phyloP scores from a whole-genome alignment of 306 rosid genomes.

The Senna tora region DNA sequence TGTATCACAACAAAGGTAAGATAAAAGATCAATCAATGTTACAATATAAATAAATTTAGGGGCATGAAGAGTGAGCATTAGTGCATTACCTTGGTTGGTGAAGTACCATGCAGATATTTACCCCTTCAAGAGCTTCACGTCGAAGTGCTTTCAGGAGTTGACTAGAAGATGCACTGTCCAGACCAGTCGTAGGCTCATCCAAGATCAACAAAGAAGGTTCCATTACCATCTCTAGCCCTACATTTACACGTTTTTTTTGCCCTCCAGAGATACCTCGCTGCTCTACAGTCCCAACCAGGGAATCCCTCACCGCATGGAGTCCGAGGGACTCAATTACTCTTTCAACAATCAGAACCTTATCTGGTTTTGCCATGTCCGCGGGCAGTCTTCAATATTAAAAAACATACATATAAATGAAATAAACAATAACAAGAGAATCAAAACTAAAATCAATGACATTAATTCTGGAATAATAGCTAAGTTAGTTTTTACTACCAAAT shows the following conservation, averaged over 20 bases:
- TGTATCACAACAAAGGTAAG: constrained; percentile 38
- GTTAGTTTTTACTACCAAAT: neutral
- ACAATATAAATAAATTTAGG: neutral
- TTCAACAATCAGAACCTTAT: constrained; percentile 77
- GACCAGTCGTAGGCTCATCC: constrained; percentile 78
- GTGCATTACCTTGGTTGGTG: constrained; percentile 76
- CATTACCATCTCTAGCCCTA: constrained; percentile 78
- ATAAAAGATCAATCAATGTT: constrained; percentile 25
- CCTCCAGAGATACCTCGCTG: constrained; percentile 78
- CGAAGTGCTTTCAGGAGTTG: constrained; percentile 69
- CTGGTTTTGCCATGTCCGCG: constrained; percentile 67
- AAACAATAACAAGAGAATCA: constrained; percentile 15
- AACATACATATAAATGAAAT: constrained; percentile 35
- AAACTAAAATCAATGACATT: neutral
- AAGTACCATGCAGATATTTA: constrained; percentile 78
- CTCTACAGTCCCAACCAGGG: constrained; percentile 78
- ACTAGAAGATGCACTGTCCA: constrained; percentile 74
- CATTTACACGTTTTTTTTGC: constrained; percentile 71
- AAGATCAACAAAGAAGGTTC: constrained; percentile 73
- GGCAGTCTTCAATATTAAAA: constrained; percentile 51
- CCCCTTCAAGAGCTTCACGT: constrained; percentile 83
- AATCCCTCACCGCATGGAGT: constrained; percentile 67
- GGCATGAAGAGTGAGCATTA: constrained; percentile 16
- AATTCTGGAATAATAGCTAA: neutral
- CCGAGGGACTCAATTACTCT: constrained; percentile 76